Conservation (phyloP, 176 grass and related monocot genomes). For the Carex myosuroides region DNA sequence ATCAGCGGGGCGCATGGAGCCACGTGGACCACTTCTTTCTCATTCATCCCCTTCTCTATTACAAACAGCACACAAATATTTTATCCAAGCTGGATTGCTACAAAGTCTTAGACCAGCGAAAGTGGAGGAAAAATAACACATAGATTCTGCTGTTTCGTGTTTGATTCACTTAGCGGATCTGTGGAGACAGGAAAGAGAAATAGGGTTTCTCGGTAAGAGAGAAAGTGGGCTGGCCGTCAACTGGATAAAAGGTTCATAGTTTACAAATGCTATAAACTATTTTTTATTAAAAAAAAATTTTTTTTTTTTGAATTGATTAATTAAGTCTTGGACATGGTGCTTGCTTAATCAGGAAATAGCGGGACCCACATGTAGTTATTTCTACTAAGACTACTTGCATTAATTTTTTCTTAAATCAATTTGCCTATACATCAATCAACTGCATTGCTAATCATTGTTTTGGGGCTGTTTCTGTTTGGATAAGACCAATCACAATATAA, state of each 20-base stretch:
- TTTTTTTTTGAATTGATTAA: background rate
- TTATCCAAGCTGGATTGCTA: background rate
- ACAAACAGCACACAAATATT: background rate
- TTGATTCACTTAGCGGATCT: background rate
- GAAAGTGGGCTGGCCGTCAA: slow-evolving; percentile 22
- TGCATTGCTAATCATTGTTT: background rate
- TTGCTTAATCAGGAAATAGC: background rate
- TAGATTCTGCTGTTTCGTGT: background rate
- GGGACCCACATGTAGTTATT: background rate
- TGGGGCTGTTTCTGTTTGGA: background rate
- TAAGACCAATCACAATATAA: background rate
- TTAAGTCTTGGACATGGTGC: background rate
- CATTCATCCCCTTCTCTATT: background rate
- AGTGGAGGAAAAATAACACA: background rate
- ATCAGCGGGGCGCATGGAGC: slow-evolving; percentile 10
- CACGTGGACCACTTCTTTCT: slow-evolving; percentile 14
- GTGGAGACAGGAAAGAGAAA: background rate
- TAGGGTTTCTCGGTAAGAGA: slow-evolving; percentile 19
- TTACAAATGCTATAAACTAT: background rate
- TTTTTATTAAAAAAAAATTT: background rate
- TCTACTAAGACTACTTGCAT: background rate
- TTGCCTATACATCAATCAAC: background rate
- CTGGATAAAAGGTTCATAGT: slow-evolving; percentile 32
- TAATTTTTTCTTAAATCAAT: background rate
- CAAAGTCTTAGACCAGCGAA: background rate